Conservation (phyloP, 495 filamentous ascomycete species). For the Astrothelium macrocarpum region DNA sequence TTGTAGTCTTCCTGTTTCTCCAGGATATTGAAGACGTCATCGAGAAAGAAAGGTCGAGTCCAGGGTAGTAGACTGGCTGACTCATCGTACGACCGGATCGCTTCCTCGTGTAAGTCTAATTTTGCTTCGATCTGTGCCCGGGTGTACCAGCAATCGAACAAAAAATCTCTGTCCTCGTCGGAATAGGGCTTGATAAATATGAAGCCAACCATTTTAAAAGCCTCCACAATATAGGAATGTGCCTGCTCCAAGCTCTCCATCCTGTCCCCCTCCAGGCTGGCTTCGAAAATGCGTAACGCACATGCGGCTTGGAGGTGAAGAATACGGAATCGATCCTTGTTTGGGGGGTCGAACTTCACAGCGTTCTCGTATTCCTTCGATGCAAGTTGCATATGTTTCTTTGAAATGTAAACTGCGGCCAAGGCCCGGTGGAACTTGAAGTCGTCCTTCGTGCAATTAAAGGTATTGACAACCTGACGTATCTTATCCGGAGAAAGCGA, state of each 20-base stretch:
- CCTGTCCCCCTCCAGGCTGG: neutral
- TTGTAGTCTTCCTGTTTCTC: neutral
- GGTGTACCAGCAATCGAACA: constrained; percentile 1
- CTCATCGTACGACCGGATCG: neutral
- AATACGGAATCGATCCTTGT: neutral
- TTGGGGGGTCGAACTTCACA: neutral
- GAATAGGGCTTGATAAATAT: neutral
- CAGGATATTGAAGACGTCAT: neutral
- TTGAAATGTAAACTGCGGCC: neutral
- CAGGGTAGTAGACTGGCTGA: constrained; percentile 1
- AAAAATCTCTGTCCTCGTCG: neutral
- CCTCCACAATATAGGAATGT: neutral
- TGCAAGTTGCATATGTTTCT: neutral
- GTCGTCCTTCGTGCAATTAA: neutral
- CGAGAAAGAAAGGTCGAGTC: neutral
- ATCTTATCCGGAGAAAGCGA: constrained; percentile 1
- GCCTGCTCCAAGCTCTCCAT: neutral
- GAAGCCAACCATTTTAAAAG: neutral
- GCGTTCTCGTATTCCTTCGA: neutral
- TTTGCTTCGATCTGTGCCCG: constrained; percentile 2
- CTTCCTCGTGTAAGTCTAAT: neutral
- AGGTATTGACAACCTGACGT: neutral
- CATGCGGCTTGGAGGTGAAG: neutral
- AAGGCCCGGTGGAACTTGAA: constrained; percentile 1
- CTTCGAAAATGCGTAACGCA: neutral